These are phyloP conservation scores for Solanum raphanifolium DNA, from an alignment of 257 asterid genomes.

Conservation along the genomic window DNA sequence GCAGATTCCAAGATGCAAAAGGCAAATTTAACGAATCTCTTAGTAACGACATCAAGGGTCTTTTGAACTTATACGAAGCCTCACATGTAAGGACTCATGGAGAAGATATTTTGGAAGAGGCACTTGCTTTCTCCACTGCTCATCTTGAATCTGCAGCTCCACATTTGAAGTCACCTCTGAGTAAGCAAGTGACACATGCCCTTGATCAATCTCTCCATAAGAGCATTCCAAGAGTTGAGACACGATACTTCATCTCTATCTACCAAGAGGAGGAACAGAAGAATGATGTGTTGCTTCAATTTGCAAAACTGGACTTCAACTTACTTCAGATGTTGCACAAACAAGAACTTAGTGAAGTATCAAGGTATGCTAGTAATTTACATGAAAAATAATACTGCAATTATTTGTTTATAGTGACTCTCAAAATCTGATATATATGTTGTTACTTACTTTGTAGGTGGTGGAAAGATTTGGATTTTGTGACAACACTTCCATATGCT, in stretches of 20 bases:
- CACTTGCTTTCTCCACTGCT: not conserved
- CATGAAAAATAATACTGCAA: too few species aligned
- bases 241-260: constrained; percentile 6
- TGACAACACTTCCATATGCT: constrained; percentile 7
- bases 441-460: too few species aligned
- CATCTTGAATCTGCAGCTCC: constrained; percentile 8
- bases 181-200: constrained; percentile 16
- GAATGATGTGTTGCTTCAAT: constrained; percentile 8
- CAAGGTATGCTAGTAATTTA: constrained; percentile 11
- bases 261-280: constrained; percentile 11
- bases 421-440: not conserved
- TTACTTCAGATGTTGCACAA: constrained; percentile 17
- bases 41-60: not conserved
- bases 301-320: constrained; percentile 28
- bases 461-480: too few species aligned
- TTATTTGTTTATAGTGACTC: not conserved
- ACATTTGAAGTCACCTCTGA: constrained; percentile 3
- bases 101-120: constrained; percentile 25
- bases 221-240: constrained; percentile 20
- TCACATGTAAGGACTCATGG: constrained; percentile 19
- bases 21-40: constrained; percentile 8
- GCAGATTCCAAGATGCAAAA: constrained; percentile 10
- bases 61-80: constrained; percentile 29
- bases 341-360: constrained; percentile 17
- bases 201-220: constrained; percentile 19